Conservation (phyloP, 1,284 basidiomycete genomes). For the Puccinia novopanici region DNA sequence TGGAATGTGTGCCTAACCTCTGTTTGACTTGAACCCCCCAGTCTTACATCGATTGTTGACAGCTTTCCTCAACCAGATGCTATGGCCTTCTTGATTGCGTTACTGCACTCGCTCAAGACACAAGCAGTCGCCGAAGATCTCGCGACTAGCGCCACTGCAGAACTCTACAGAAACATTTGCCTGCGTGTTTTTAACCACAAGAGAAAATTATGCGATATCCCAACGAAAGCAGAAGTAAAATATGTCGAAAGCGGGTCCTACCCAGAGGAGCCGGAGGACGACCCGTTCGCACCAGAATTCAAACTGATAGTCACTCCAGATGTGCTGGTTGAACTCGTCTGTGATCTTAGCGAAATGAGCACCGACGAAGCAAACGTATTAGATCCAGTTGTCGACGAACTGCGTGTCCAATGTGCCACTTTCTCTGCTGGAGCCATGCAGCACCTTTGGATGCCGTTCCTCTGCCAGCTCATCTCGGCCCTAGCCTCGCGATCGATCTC, state of each 20-base stretch:
- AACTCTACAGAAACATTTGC: constrained; percentile 2
- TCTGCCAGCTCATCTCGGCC: background rate
- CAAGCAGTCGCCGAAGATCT: background rate
- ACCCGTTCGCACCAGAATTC: background rate
- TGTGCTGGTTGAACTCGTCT: background rate
- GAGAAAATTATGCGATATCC: background rate
- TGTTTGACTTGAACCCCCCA: background rate
- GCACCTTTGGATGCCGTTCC: background rate
- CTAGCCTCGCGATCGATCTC: background rate
- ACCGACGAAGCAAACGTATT: background rate
- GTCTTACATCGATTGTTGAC: constrained; percentile 3
- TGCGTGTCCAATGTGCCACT: background rate
- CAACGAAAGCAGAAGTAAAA: background rate
- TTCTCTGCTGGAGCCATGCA: background rate
- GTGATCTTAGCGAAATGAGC: background rate
- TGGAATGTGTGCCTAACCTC: background rate
- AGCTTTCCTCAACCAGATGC: background rate
- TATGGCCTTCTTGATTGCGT: background rate
- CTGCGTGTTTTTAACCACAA: background rate
- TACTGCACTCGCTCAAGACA: background rate
- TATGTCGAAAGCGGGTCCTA: background rate
- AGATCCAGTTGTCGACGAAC: background rate
- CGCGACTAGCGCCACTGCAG: background rate
- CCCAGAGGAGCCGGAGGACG: background rate
- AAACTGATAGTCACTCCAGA: background rate